Percentiles rank a stretch among this genome's conserved stretches.
Conservation (phyloP, 2,329 filamentous ascomycete species). For the Decorospora gaudefroyi region DNA sequence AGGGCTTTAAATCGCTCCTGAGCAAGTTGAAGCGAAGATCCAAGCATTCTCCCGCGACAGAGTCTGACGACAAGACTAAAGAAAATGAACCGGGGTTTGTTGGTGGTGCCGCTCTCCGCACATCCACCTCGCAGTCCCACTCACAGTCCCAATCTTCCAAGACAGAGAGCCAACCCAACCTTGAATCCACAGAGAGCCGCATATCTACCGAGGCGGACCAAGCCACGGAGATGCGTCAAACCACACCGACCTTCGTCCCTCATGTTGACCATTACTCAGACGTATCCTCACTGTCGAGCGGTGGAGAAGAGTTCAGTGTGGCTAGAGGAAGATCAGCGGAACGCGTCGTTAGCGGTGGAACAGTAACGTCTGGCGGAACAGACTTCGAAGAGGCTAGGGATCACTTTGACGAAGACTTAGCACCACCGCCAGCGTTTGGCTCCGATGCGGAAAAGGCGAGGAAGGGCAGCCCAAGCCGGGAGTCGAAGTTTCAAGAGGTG, state of each 20-base stretch:
- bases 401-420: slow-evolving; percentile 54
- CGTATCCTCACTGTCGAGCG: slow-evolving; percentile 44
- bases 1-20: slow-evolving; percentile 46
- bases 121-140: slow-evolving; percentile 26
- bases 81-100: slow-evolving; percentile 49
- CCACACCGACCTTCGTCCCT: slow-evolving; percentile 21
- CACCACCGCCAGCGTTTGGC: slow-evolving; percentile 49
- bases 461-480: slow-evolving; percentile 39
- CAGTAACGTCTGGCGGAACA: slow-evolving; percentile 47
- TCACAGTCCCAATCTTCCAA: slow-evolving; percentile 18
- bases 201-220: slow-evolving; percentile 10
- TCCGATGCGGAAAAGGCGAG: slow-evolving; percentile 29
- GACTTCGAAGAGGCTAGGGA: slow-evolving; percentile 60
- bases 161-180: slow-evolving; percentile 4
- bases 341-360: slow-evolving; percentile 34
- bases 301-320: slow-evolving; percentile 11
- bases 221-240: slow-evolving; percentile 20
- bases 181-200: slow-evolving; percentile 12
- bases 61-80: slow-evolving; percentile 16
- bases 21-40: slow-evolving; percentile 48
- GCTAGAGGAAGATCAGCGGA: slow-evolving; percentile 30
- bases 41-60: slow-evolving; percentile 32
- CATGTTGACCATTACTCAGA: slow-evolving; percentile 32
- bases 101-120: slow-evolving; percentile 50
- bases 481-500: slow-evolving; percentile 44